Percentiles rank a stretch among this genome's conserved stretches.
Conservation (phyloP, 345 rosid genomes). For the Syzygium jambos region DNA sequence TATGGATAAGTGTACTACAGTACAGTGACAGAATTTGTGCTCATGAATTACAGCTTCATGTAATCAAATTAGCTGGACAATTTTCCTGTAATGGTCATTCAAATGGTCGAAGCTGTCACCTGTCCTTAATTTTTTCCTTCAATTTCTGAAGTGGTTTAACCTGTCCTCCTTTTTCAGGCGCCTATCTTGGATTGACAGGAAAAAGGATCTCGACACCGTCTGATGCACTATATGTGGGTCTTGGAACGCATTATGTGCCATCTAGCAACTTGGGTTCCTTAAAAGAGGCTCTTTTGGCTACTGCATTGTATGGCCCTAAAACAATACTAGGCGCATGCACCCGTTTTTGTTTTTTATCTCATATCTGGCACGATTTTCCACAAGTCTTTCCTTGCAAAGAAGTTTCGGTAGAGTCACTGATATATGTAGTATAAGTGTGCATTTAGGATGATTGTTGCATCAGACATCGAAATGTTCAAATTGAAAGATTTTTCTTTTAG, state of each 20-base stretch:
- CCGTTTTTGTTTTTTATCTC: not conserved
- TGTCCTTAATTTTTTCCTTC: not conserved
- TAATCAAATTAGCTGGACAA: not conserved
- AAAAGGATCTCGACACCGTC: conserved; percentile 78
- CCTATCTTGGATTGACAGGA: conserved; percentile 93
- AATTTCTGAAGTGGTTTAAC: not conserved
- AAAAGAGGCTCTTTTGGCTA: conserved; percentile 58
- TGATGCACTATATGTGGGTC: conserved; percentile 72
- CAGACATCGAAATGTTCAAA: not conserved
- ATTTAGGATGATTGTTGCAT: not conserved
- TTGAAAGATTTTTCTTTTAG: not conserved
- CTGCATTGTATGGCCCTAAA: conserved; percentile 36
- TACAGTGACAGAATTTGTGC: not conserved
- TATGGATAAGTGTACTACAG: not conserved
- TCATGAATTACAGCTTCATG: not conserved
- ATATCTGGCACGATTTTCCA: not conserved
- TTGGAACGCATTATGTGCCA: conserved; percentile 80
- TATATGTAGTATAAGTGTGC: not conserved
- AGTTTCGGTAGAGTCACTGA: not conserved
- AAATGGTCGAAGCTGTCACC: not conserved
- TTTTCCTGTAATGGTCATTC: not conserved
- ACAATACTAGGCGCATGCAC: not conserved
- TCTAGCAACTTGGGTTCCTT: conserved; percentile 54
- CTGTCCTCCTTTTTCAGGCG: conserved; percentile 37
- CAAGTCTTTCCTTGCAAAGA: not conserved